Conservation (phyloP, 2,329 filamentous ascomycete species). For the Verticillium nonalfalfae region DNA sequence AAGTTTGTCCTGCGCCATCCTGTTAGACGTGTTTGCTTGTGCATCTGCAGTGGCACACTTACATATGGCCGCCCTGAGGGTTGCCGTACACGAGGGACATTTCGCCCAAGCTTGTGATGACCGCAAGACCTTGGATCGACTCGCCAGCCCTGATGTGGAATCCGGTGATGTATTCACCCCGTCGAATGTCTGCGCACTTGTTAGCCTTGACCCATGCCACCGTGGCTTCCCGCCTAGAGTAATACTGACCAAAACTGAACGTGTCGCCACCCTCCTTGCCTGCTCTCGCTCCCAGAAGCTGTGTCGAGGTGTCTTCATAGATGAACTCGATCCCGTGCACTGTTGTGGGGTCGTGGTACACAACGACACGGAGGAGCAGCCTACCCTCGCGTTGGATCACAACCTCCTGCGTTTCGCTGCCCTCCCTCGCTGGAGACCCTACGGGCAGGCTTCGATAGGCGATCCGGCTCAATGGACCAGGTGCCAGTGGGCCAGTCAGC, state of each 20-base stretch:
- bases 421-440: slow-evolving; percentile 65
- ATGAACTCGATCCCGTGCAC: slow-evolving; percentile 87
- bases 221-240: not conserved
- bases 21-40: not conserved
- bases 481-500: slow-evolving; percentile 58
- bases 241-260: slow-evolving; percentile 66
- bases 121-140: slow-evolving; percentile 84
- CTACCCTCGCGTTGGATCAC: slow-evolving; percentile 70
- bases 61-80: slow-evolving; percentile 72
- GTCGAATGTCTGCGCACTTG: slow-evolving; percentile 60
- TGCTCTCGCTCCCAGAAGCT: slow-evolving; percentile 79
- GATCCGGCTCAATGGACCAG: slow-evolving; percentile 50
- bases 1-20: slow-evolving; percentile 63
- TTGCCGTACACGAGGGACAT: slow-evolving; percentile 85
- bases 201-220: slow-evolving; percentile 12
- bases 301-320: slow-evolving; percentile 79
- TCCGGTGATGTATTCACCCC: slow-evolving; percentile 80
- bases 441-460: slow-evolving; percentile 73
- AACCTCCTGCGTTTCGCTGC: slow-evolving; percentile 63
- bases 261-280: slow-evolving; percentile 63
- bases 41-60: slow-evolving; percentile 33
- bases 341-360: slow-evolving; percentile 66
- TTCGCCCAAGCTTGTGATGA: slow-evolving; percentile 83
- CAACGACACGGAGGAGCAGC: slow-evolving; percentile 65
- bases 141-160: slow-evolving; percentile 75